These are phyloP conservation scores for Alternaria infectoria DNA, from an alignment of 2,329 filamentous ascomycete genomes.

Conservation along the genomic window DNA sequence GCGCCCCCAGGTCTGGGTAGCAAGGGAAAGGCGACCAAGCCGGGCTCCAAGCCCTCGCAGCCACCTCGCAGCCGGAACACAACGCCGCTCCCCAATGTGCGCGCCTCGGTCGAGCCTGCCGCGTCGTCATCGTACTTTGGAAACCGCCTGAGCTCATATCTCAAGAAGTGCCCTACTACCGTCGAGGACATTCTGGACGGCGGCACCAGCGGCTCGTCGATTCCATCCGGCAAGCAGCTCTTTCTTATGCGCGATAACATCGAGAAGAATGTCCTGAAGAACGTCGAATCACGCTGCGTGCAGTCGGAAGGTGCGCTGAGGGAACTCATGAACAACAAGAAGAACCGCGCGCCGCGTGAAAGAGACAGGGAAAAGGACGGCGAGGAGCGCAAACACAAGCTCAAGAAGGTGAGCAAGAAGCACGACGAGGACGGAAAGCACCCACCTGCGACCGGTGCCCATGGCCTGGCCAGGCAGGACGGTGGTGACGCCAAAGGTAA, in stretches of 20 bases:
- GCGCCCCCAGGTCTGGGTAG: constrained; percentile 42
- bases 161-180: constrained; percentile 63
- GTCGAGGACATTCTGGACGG: constrained; percentile 75
- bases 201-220: constrained; percentile 58
- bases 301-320: constrained; percentile 77
- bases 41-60: constrained; percentile 35
- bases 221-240: constrained; percentile 67
- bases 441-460: constrained; percentile 66
- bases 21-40: constrained; percentile 61
- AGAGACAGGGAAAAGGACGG: constrained; percentile 56
- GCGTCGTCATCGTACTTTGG: constrained; percentile 65
- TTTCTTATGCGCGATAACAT: constrained; percentile 70
- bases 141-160: constrained; percentile 61
- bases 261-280: constrained; percentile 59
- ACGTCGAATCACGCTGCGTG: constrained; percentile 60
- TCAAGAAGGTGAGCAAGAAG: constrained; percentile 74
- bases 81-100: constrained; percentile 68
- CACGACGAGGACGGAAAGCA: constrained; percentile 72
- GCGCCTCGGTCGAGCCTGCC: constrained; percentile 53
- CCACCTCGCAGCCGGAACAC: constrained; percentile 72
- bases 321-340: constrained; percentile 69
- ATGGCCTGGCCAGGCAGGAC: constrained; percentile 69
- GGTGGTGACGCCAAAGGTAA: constrained; percentile 64
- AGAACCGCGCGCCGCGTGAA: constrained; percentile 64
- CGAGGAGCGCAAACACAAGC: constrained; percentile 52